Evolutionary conservation across 345 rosid species (phyloP), one percentile per base, ranked within the genome.

Genomic region (Sisymbrium irio): DNA sequence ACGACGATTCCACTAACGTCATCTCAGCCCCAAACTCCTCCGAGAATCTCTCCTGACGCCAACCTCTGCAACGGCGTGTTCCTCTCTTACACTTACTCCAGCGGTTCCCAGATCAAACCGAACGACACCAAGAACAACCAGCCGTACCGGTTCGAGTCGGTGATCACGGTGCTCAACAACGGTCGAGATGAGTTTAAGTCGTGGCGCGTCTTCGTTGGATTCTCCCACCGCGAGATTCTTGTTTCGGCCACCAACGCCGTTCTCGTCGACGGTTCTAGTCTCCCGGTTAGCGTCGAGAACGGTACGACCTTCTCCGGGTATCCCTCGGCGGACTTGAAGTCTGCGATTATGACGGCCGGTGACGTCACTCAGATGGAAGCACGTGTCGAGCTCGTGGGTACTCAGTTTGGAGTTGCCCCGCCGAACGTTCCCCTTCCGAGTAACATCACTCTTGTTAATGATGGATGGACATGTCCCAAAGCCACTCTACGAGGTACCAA

Each of bases 261-360:
- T 19, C 84, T 95, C 74, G 77, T 67, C 13, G 97, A 92, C 64
- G 99, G 98, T 46, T 76, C 83, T 22, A 82, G 74, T 71, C 66
- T 87, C 17, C 99, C 99, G 28, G 88, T 83, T 0, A 67, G 47
- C 18, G 99, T 95, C 2, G 97, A 86, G 28, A 92, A 92, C 77
- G 98, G 96, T 0, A 92, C 99, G 7, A 54, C 84, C 41, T 89
- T 96, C 46, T 80, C 91, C 10, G 99, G 99, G 9, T 86, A 12
- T 60, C 98, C 98, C 14, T 58, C 67, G 67, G 77, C 90, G 42
- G 94, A 92, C 82, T 83, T 96, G 82, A 86, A 90, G 75, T 86
- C 97, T 40, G 93, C 98, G 59, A 93, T 96, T 44, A 89, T 83
- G 65, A 96, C 98, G 14, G 99, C 99, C 0, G 99, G 99, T 4